These are phyloP conservation scores for Hymenotorrendiella dingleyae DNA, from an alignment of 2,329 filamentous ascomycete genomes.

Conservation along the genomic window DNA sequence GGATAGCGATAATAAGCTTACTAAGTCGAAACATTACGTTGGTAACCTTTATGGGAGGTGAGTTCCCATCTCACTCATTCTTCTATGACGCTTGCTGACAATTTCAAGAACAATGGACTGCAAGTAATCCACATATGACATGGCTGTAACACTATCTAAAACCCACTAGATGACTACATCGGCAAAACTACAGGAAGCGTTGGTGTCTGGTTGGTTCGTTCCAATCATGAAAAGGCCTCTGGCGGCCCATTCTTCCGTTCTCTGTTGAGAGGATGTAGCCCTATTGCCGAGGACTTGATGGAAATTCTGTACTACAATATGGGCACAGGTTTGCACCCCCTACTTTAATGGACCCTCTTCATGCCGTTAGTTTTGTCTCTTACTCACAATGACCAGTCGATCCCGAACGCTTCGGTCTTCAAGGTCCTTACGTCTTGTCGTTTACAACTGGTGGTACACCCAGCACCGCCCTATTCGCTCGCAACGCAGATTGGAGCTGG, in stretches of 20 bases:
- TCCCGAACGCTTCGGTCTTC: constrained; percentile 36
- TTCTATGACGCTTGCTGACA: background rate
- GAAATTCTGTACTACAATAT: constrained; percentile 40
- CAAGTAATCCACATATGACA: too few species aligned
- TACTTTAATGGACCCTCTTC: too few species aligned
- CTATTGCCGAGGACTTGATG: constrained; percentile 35
- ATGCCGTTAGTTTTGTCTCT: too few species aligned
- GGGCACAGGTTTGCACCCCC: too few species aligned
- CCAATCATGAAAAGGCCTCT: constrained; percentile 49
- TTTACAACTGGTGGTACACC: constrained; percentile 36
- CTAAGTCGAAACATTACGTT: constrained; percentile 14
- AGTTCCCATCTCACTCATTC: background rate
- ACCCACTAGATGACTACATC: constrained; percentile 15
- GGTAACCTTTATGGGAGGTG: constrained; percentile 9
- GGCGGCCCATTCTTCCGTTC: constrained; percentile 59
- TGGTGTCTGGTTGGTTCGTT: constrained; percentile 12
- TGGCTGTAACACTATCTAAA: too few species aligned
- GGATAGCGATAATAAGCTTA: constrained; percentile 3
- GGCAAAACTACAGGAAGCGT: constrained; percentile 7
- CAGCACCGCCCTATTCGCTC: constrained; percentile 22
- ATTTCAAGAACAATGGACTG: constrained; percentile 8
- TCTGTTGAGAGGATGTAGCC: constrained; percentile 8
- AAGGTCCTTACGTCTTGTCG: constrained; percentile 35
- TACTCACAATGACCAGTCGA: too few species aligned
- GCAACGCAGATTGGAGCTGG: constrained; percentile 11